Percentiles rank a stretch among this genome's conserved stretches.
phyloP scores from a whole-genome alignment of 2,329 filamentous ascomycete genomes.

The Fusarium phyllophilum region DNA sequence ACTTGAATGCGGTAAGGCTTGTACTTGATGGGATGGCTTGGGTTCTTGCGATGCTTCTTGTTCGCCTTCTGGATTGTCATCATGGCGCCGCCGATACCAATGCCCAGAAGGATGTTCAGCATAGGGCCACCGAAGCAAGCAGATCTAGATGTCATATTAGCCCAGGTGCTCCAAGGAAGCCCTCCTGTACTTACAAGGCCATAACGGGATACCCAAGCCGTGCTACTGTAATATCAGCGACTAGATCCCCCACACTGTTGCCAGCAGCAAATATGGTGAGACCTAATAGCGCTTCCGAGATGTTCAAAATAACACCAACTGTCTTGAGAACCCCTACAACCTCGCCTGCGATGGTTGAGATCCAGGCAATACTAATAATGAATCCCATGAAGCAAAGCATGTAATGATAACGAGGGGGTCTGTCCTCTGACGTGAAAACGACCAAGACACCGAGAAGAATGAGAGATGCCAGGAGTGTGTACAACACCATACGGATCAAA shows the following conservation, averaged over 20 bases:
- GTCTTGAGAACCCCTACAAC: slow-evolving; percentile 96
- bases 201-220: slow-evolving; percentile 95
- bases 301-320: slow-evolving; percentile 88
- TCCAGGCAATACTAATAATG: slow-evolving; percentile 92
- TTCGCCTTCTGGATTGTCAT: slow-evolving; percentile 81
- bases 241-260: slow-evolving; percentile 92
- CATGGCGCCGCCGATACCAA: slow-evolving; percentile 89
- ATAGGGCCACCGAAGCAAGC: slow-evolving; percentile 99
- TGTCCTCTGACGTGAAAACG: slow-evolving; percentile 72
- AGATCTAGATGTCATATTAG: slow-evolving; percentile 58
- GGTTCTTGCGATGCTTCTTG: slow-evolving; percentile 73
- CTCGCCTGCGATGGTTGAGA: slow-evolving; percentile 93
- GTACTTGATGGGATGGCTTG: slow-evolving; percentile 71
- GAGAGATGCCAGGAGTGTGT: slow-evolving; percentile 75
- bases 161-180: background rate
- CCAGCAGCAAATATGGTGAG: slow-evolving; percentile 96
- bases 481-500: slow-evolving; percentile 68
- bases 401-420: slow-evolving; percentile 77
- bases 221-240: slow-evolving; percentile 94
- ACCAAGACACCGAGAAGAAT: slow-evolving; percentile 74
- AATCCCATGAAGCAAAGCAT: slow-evolving; percentile 91
- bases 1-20: slow-evolving; percentile 86
- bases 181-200: slow-evolving; percentile 69
- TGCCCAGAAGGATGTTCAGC: slow-evolving; percentile 95
- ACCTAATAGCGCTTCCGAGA: slow-evolving; percentile 93